Evolutionary conservation across 2,329 filamentous ascomycete genomes (phyloP).

Genomic region (Diaporthe sp.): DNA sequence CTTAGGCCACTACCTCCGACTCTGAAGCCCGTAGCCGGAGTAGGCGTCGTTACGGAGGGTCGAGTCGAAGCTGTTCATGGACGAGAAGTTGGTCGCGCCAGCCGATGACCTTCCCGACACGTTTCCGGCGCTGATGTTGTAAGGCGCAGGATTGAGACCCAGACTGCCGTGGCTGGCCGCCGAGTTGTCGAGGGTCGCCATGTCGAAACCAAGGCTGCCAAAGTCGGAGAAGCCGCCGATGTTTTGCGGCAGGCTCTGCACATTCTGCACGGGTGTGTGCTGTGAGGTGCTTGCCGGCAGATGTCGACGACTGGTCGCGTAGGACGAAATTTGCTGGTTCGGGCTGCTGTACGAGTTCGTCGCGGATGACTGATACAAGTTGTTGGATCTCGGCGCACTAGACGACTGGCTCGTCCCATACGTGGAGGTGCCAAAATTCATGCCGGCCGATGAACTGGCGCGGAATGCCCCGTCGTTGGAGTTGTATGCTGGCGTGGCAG

Average conservation of each 20-base stretch:
- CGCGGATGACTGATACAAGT: slow-evolving; percentile 32
- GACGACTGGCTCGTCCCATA: slow-evolving; percentile 42
- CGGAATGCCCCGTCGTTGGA: slow-evolving; percentile 46
- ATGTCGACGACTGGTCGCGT: slow-evolving; percentile 36
- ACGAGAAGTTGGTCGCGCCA: slow-evolving; percentile 44
- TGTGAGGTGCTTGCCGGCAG: slow-evolving; percentile 38
- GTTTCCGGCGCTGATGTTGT: slow-evolving; percentile 46
- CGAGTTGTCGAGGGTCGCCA: slow-evolving; percentile 48
- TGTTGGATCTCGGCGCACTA: slow-evolving; percentile 33
- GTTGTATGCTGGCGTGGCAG: slow-evolving; percentile 44
- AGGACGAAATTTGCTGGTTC: slow-evolving; percentile 38
- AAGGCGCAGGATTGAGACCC: slow-evolving; percentile 46
- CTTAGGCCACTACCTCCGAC: slow-evolving; percentile 43
- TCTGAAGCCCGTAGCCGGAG: slow-evolving; percentile 44
- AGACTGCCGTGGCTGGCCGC: slow-evolving; percentile 45
- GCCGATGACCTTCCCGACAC: slow-evolving; percentile 47
- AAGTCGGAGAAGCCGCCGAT: slow-evolving; percentile 46
- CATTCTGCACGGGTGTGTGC: slow-evolving; percentile 39
- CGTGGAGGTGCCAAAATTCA: slow-evolving; percentile 42
- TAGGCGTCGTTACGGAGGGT: slow-evolving; percentile 40
- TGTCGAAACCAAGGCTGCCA: slow-evolving; percentile 47
- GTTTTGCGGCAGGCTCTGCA: slow-evolving; percentile 41
- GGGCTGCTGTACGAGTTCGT: slow-evolving; percentile 38
- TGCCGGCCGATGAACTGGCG: slow-evolving; percentile 39
- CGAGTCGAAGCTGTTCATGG: slow-evolving; percentile 48